Percentiles rank a stretch among this genome's conserved stretches.
phyloP scores from a whole-genome alignment of 2,329 filamentous ascomycete genomes.

The Sporothrix pallida region DNA sequence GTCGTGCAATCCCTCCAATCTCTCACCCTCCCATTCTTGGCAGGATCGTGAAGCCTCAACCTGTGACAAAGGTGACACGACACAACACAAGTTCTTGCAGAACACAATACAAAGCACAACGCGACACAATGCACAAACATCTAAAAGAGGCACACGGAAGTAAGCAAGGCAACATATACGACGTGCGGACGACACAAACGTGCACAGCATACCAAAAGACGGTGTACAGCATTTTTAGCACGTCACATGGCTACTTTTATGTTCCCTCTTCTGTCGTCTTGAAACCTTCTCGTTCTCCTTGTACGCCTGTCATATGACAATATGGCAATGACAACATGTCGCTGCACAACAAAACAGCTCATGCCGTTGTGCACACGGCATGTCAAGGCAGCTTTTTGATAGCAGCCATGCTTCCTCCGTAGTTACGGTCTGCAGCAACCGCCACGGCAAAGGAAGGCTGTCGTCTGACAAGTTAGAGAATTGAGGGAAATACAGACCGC shows the following conservation, averaged over 20 bases:
- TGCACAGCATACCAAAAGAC: background rate
- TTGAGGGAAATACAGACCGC: background rate
- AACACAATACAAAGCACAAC: background rate
- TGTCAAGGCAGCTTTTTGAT: too few species aligned
- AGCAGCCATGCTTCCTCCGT: background rate
- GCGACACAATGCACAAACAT: background rate
- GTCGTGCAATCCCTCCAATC: background rate
- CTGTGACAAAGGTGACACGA: conserved; percentile 22
- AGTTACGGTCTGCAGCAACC: too few species aligned
- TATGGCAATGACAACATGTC: background rate
- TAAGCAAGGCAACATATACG: background rate
- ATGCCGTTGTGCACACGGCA: conserved; percentile 7
- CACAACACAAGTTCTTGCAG: conserved; percentile 9
- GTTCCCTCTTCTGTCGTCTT: background rate
- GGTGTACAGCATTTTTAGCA: background rate
- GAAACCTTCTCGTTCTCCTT: background rate
- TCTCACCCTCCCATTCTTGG: background rate
- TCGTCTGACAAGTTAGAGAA: background rate
- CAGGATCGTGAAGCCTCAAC: background rate
- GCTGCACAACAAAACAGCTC: background rate
- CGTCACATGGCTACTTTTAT: background rate
- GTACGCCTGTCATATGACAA: background rate
- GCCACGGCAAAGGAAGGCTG: background rate
- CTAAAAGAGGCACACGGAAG: background rate
- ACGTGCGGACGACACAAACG: too few species aligned